Conservation (phyloP, 208 protist genomes). For the Borovskyia barvae region DNA sequence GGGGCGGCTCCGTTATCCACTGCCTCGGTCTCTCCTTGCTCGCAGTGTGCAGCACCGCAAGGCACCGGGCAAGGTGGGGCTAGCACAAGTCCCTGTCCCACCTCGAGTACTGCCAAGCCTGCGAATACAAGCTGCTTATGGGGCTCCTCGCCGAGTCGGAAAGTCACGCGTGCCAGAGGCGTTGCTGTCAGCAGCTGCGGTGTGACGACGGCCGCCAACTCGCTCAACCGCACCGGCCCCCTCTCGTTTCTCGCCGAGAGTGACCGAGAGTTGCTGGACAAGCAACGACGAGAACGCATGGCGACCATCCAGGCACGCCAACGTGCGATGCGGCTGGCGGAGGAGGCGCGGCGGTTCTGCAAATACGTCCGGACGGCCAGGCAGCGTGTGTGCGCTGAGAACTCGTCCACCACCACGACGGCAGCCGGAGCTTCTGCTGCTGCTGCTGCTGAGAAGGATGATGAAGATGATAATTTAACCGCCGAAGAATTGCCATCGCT, state of each 20-base stretch:
- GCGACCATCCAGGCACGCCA: constrained; percentile 29
- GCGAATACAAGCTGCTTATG: too few species aligned
- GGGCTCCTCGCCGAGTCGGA: too few species aligned
- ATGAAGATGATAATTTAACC: constrained; percentile 4
- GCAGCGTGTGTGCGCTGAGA: constrained; percentile 2
- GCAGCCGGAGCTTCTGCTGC: constrained; percentile 3
- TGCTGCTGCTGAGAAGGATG: not conserved
- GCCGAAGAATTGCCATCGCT: not conserved
- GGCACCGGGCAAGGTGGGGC: too few species aligned
- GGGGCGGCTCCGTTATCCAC: too few species aligned
- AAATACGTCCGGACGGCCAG: constrained; percentile 13
- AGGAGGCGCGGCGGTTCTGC: constrained; percentile 31
- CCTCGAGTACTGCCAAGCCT: not conserved
- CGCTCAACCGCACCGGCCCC: not conserved
- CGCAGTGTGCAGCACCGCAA: too few species aligned
- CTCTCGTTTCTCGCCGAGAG: constrained; percentile 3
- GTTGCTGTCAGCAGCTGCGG: not conserved
- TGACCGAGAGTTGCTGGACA: constrained; percentile 26
- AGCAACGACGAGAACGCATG: constrained; percentile 20
- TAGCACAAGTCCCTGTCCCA: not conserved
- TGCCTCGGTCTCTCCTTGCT: too few species aligned
- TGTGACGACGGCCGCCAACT: not conserved
- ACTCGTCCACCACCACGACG: too few species aligned
- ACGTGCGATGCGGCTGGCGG: constrained; percentile 11
- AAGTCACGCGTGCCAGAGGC: too few species aligned